These are phyloP conservation scores for Incumbomyces lentus DNA, from an alignment of 2,329 filamentous ascomycete genomes.

Conservation along the genomic window DNA sequence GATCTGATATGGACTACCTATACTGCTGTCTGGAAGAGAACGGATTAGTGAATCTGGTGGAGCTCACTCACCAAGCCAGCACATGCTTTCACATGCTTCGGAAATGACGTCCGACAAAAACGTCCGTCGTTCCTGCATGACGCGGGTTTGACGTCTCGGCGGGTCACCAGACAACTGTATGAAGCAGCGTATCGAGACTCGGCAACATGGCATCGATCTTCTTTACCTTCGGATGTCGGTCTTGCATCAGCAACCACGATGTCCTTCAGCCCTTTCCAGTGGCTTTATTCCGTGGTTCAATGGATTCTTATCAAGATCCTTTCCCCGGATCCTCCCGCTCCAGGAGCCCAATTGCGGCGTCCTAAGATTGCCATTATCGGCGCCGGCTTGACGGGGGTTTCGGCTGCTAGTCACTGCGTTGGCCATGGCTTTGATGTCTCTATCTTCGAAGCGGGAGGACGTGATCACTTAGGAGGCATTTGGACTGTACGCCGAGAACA, in stretches of 20 bases:
- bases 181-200: too few relatives aligned
- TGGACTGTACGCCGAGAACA: constrained; percentile 52
- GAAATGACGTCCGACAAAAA: too few relatives aligned
- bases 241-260: not conserved
- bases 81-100: too few relatives aligned
- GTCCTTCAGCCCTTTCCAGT: constrained; percentile 37
- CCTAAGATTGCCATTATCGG: constrained; percentile 62
- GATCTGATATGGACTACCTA: too few relatives aligned
- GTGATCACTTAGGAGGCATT: constrained; percentile 62
- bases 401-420: constrained; percentile 69
- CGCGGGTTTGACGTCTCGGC: too few relatives aligned
- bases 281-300: constrained; percentile 56
- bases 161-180: too few relatives aligned
- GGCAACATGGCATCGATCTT: too few relatives aligned
- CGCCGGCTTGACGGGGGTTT: constrained; percentile 63
- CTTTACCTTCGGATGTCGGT: too few relatives aligned
- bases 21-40: too few relatives aligned
- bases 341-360: constrained; percentile 45
- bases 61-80: too few relatives aligned
- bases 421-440: constrained; percentile 76
- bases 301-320: constrained; percentile 54
- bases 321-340: constrained; percentile 57
- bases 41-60: too few relatives aligned
- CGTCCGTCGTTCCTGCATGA: too few relatives aligned
- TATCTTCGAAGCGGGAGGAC: constrained; percentile 63